These are phyloP conservation scores for Coemansia sp. DNA, from an alignment of 192 early-diverging fungal species.

Conservation along the genomic window DNA sequence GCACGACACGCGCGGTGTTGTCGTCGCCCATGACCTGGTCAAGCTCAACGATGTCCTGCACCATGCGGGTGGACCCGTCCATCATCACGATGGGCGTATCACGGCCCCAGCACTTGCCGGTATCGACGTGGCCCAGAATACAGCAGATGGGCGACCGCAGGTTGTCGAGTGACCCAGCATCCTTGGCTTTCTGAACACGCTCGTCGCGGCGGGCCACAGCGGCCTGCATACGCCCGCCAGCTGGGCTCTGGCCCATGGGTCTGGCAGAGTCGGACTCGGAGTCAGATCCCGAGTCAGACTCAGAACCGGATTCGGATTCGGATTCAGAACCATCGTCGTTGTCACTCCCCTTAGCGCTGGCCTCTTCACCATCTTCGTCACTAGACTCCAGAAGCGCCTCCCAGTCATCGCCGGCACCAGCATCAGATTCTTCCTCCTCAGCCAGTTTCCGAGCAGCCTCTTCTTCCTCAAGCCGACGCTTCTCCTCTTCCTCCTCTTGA, in stretches of 20 bases:
- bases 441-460: constrained; percentile 56
- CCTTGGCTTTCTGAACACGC: constrained; percentile 74
- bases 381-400: constrained; percentile 41
- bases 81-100: constrained; percentile 58
- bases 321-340: constrained; percentile 32
- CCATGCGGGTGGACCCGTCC: constrained; percentile 44
- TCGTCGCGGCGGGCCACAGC: constrained; percentile 74
- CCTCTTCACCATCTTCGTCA: constrained; percentile 56
- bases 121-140: constrained; percentile 99
- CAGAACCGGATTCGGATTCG: constrained; percentile 51
- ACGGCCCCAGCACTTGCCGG: constrained; percentile 65
- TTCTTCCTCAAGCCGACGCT: constrained; percentile 14
- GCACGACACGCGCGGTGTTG: constrained; percentile 50
- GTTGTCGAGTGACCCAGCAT: constrained; percentile 83
- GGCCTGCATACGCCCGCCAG: constrained; percentile 72
- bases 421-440: constrained; percentile 58
- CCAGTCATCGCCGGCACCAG: constrained; percentile 39
- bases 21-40: constrained; percentile 60
- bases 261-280: constrained; percentile 63
- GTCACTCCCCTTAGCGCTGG: constrained; percentile 27
- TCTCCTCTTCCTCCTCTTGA: constrained; percentile 58
- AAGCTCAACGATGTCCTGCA: constrained; percentile 45
- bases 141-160: constrained; percentile 97
- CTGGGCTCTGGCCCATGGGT: constrained; percentile 66
- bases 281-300: constrained; percentile 47